Evolutionary conservation across 164 flowering plant species (phyloP), one percentile per base, ranked within the genome.

Genomic region (Chloranthus sessilifolius): DNA sequence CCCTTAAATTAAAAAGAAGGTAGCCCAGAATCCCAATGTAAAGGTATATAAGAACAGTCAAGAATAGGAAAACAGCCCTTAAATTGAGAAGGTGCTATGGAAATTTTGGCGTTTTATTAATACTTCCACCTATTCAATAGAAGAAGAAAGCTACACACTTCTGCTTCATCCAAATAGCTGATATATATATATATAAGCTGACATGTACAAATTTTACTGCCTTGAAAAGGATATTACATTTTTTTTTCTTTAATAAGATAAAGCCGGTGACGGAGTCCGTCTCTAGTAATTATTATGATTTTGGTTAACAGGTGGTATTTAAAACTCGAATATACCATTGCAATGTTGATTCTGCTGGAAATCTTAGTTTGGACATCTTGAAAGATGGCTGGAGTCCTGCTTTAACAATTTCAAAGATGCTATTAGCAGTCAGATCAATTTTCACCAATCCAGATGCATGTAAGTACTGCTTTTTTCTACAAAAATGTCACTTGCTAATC

Each of bases 331-430:
- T 89, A 57, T 89, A 74, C 64, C 96, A 94, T 63, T 89, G 97
- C 71, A 89, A 94, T 65, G 96, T 89, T 33, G 94, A 83, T 79
- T 52, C 81, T 44, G 34, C 66, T 24, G 96, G 99, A 21, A 79
- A 80, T 51, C 57, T 85, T 27, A 74, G 74, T 67, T 64, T 94
- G 71, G 88, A 75, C 42, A 85, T 89, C 55, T 65, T 89, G 71
- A 86, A 82, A 68, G 85, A 83, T 40, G 57, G 80, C 28, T 94
- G 97, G 96, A 89, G 96, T 65, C 99, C 97, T n/a, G 88, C 99
- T 62, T 67, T 81, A 35, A 89, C 99, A 38, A 76, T 94, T 59
- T 80, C 88, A n/a, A 83, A 79, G 67, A 78, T 94, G 53, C 75
- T 94, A 24, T 66, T 70, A 50, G 88, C 95, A 9, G 69, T 89